Conservation (phyloP, 1,139 yeast species). For the Saccharomyces hybrid region DNA sequence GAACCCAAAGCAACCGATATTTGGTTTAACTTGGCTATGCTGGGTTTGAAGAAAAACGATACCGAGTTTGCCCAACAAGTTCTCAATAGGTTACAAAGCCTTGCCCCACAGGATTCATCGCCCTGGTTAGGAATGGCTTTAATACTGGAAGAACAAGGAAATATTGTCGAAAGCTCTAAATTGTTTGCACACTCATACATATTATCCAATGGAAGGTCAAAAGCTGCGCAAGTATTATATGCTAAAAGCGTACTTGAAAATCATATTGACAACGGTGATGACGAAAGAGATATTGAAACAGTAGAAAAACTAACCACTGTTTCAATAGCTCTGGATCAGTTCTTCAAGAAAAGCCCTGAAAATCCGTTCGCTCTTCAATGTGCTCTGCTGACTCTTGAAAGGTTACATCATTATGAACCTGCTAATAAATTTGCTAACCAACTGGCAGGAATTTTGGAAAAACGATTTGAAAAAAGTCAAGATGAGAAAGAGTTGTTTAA, state of each 20-base stretch:
- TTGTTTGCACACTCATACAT: slow-evolving; percentile 72
- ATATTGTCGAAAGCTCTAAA: slow-evolving; percentile 42
- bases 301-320: slow-evolving; percentile 64
- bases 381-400: slow-evolving; percentile 56
- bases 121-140: slow-evolving; percentile 90
- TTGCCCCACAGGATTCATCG: slow-evolving; percentile 65
- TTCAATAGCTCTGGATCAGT: slow-evolving; percentile 64
- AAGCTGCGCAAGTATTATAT: slow-evolving; percentile 65
- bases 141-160: slow-evolving; percentile 53
- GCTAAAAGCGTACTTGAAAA: slow-evolving; percentile 48
- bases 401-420: slow-evolving; percentile 52
- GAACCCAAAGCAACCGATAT: slow-evolving; percentile 60
- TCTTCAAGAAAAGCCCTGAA: slow-evolving; percentile 58
- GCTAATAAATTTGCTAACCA: slow-evolving; percentile 44
- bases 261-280: slow-evolving; percentile 37
- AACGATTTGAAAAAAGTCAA: slow-evolving; percentile 51
- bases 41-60: slow-evolving; percentile 67
- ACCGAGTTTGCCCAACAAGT: slow-evolving; percentile 66
- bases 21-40: slow-evolving; percentile 79
- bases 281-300: slow-evolving; percentile 48
- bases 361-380: slow-evolving; percentile 57
- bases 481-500: slow-evolving; percentile 40
- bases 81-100: slow-evolving; percentile 65
- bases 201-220: slow-evolving; percentile 65
- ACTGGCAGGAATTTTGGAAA: slow-evolving; percentile 47